Evolutionary conservation across 306 rosid genomes (phyloP), one percentile per base, ranked within the genome.

Genomic region (Sophora flavescens): DNA sequence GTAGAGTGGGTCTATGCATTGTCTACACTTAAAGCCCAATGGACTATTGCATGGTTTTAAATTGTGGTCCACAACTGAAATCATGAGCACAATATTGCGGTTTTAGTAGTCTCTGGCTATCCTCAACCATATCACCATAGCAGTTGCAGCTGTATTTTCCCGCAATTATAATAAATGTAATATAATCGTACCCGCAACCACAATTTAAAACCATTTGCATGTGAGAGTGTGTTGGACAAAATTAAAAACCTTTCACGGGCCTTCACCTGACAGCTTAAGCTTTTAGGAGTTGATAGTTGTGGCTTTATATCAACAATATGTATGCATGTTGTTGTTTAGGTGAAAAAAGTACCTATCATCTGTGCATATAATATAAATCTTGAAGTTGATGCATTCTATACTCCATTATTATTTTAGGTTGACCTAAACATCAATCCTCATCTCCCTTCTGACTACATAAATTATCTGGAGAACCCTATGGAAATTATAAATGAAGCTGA

Each of bases 381-480:
- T 32, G 28, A 26, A 4, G 32, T 66, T 81, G 71, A 68, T 69
- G 47, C 39, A 64, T 53, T 61, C 54, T 83, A 52, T 64, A 54
- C 74, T 58, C 58, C n/a, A n/a, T n/a, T 63, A 11, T 50, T 78
- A 54, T 69, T 75, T 17, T 88, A 94, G 98, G 88, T 92, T 70
- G 97, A 92, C 76, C 48, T 92, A 62, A 79, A 89, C 72, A 81
- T 92, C 86, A 92, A 88, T 71, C 93, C 92, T 72, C 97, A 84
- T 78, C 93, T 92, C 73, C 90, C 97, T 38, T 90, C 98, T 7
- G 96, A 92, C 65, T 95, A 92, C 85, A 90, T 95, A 79, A 92
- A 92, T 83, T 74, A 88, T 87, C 83, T 95, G 84, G 96, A 95
- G 81, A 95, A 95, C 75, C 98, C 97, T 51, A 79, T 95, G 93